Conservation (phyloP, 148 eudicot species). For the Cornus suecica region DNA sequence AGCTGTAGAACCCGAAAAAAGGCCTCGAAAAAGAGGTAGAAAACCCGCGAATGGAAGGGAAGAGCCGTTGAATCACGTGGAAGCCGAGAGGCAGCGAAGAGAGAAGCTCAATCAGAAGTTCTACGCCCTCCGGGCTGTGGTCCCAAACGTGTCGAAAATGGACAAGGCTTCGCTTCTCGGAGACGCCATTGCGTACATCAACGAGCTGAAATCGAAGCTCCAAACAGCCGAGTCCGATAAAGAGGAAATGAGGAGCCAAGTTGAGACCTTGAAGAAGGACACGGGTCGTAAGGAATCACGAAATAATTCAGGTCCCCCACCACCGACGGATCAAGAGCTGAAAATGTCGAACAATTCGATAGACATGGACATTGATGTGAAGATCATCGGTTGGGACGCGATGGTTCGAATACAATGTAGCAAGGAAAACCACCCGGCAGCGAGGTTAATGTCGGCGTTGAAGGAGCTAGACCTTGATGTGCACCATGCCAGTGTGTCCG, state of each 20-base stretch:
- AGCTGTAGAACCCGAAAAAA: constrained; percentile 62
- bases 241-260: constrained; percentile 44
- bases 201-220: constrained; percentile 65
- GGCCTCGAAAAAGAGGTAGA: constrained; percentile 76
- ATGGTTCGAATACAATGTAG: constrained; percentile 69
- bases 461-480: constrained; percentile 79
- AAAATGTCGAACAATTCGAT: constrained; percentile 18
- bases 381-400: constrained; percentile 85
- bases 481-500: constrained; percentile 75
- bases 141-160: constrained; percentile 96
- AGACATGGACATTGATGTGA: constrained; percentile 75
- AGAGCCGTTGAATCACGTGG: constrained; percentile 93
- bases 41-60: constrained; percentile 95
- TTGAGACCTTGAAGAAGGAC: constrained; percentile 58
- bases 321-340: constrained; percentile 13
- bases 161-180: constrained; percentile 93
- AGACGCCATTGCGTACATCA: constrained; percentile 78
- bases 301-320: constrained; percentile 13
- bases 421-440: constrained; percentile 88
- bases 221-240: constrained; percentile 42
- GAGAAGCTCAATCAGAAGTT: constrained; percentile 93
- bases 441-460: constrained; percentile 71
- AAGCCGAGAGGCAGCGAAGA: constrained; percentile 87
- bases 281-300: constrained; percentile 28
- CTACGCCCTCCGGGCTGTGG: constrained; percentile 80